phyloP scores from a whole-genome alignment of 352 stramenopile genomes.

The Pythium graminicola region DNA sequence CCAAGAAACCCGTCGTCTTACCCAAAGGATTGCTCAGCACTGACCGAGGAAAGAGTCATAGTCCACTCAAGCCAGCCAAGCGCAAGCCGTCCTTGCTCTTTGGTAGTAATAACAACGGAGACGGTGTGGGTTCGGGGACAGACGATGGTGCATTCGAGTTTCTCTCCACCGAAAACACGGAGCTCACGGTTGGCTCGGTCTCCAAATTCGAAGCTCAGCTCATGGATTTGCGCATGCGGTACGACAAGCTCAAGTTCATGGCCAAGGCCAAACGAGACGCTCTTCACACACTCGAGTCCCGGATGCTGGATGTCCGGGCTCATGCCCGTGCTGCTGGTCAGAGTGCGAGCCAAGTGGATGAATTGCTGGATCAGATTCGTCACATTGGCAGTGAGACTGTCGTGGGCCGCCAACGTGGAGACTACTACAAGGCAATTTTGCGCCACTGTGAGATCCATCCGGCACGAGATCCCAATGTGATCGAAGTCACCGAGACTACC shows the following conservation, averaged over 20 bases:
- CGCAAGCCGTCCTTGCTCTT: slow-evolving; percentile 20
- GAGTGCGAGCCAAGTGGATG: slow-evolving; percentile 48
- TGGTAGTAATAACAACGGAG: neutral
- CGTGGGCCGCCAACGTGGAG: slow-evolving; percentile 53
- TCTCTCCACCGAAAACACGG: slow-evolving; percentile 41
- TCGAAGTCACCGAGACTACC: slow-evolving; percentile 55
- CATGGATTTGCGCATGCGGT: slow-evolving; percentile 58
- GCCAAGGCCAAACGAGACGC: slow-evolving; percentile 46
- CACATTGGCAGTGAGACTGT: slow-evolving; percentile 50
- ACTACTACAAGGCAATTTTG: slow-evolving; percentile 78
- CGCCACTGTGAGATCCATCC: slow-evolving; percentile 74
- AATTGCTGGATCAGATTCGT: slow-evolving; percentile 61
- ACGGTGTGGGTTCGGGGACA: slow-evolving; percentile 23
- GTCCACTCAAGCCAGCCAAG: slow-evolving; percentile 5
- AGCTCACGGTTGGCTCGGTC: slow-evolving; percentile 44
- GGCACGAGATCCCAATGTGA: slow-evolving; percentile 68
- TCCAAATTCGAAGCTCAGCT: slow-evolving; percentile 57
- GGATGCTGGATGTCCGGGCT: slow-evolving; percentile 45
- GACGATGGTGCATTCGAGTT: slow-evolving; percentile 50
- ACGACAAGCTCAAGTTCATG: slow-evolving; percentile 71
- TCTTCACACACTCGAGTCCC: slow-evolving; percentile 48
- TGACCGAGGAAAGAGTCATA: slow-evolving; percentile 1
- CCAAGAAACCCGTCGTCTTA: slow-evolving; percentile 10
- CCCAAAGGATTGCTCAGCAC: neutral
- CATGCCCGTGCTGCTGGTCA: slow-evolving; percentile 37